Evolutionary conservation across 2,329 filamentous ascomycete species (phyloP).

Genomic region (Apiospora aurea): DNA sequence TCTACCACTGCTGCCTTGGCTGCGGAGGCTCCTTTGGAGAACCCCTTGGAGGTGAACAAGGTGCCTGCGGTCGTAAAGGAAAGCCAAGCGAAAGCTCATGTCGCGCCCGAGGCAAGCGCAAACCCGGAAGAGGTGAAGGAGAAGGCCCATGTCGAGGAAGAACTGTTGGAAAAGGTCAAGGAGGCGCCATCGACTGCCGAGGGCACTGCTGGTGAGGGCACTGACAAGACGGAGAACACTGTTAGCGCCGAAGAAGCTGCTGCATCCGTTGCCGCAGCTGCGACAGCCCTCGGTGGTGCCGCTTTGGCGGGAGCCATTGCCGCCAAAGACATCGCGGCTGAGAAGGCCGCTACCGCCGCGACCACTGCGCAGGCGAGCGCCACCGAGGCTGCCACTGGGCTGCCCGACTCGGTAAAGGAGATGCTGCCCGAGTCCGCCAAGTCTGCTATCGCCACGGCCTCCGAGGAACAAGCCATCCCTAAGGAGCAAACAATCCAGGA

Average conservation of each 20-base stretch:
- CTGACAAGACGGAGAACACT: slow-evolving; percentile 58
- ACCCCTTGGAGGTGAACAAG: slow-evolving; percentile 37
- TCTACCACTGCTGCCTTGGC: slow-evolving; percentile 50
- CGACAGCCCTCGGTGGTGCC: slow-evolving; percentile 47
- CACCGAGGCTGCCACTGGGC: slow-evolving; percentile 48
- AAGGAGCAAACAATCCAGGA: slow-evolving; percentile 53
- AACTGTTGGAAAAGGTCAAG: slow-evolving; percentile 72
- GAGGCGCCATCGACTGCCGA: slow-evolving; percentile 65
- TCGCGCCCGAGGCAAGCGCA: slow-evolving; percentile 72
- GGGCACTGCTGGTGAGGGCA: slow-evolving; percentile 59
- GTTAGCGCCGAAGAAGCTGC: slow-evolving; percentile 51
- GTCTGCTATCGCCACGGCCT: slow-evolving; percentile 51
- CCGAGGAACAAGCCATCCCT: slow-evolving; percentile 27
- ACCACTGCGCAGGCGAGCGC: slow-evolving; percentile 37
- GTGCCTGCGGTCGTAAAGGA: slow-evolving; percentile 73
- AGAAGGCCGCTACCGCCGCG: slow-evolving; percentile 49
- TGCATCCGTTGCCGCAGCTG: slow-evolving; percentile 51
- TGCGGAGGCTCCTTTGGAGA: slow-evolving; percentile 52
- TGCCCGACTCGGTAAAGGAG: slow-evolving; percentile 63
- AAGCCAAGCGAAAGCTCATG: slow-evolving; percentile 72
- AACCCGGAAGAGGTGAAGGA: slow-evolving; percentile 70
- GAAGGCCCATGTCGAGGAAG: slow-evolving; percentile 74
- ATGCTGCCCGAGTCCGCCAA: slow-evolving; percentile 58
- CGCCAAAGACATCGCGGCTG: slow-evolving; percentile 49
- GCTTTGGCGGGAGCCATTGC: slow-evolving; percentile 45